Conservation (phyloP, 352 stramenopile genomes). For the Pythium volutum region DNA sequence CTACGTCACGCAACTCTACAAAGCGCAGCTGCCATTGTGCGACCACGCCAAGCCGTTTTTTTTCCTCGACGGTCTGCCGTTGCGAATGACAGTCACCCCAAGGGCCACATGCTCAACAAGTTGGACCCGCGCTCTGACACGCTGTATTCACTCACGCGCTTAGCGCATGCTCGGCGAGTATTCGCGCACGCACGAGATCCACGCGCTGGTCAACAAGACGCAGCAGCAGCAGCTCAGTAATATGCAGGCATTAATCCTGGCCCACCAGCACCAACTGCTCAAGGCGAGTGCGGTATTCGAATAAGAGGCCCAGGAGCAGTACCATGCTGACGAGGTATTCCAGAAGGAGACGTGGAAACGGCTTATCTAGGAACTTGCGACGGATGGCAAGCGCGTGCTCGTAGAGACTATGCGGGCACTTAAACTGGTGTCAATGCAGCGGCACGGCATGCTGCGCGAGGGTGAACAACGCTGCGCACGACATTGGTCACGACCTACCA, state of each 20-base stretch:
- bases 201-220: constrained; percentile 25
- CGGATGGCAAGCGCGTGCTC: not conserved
- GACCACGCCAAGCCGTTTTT: constrained; percentile 71
- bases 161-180: constrained; percentile 30
- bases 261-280: constrained; percentile 27
- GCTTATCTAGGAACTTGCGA: constrained; percentile 9
- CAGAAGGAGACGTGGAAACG: constrained; percentile 10
- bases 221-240: constrained; percentile 30
- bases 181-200: constrained; percentile 28
- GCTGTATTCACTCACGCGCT: no score
- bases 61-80: constrained; percentile 98
- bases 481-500: constrained; percentile 13
- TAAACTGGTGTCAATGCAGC: constrained; percentile 12
- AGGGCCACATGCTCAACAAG: constrained; percentile 92
- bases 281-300: constrained; percentile 18
- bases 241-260: constrained; percentile 26
- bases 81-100: constrained; percentile 99
- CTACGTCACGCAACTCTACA: constrained; percentile 65
- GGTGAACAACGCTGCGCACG: constrained; percentile 3
- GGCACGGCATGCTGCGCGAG: constrained; percentile 19
- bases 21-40: constrained; percentile 29
- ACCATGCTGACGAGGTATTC: not conserved
- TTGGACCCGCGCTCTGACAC: no score
- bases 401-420: constrained; percentile 16
- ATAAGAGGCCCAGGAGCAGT: constrained; percentile 9